A percentile compares a stretch with the other conserved stretches of the same genome.
Evolutionary conservation across 345 rosid species (phyloP).

Genomic region (Eucalyptus globulus): DNA sequence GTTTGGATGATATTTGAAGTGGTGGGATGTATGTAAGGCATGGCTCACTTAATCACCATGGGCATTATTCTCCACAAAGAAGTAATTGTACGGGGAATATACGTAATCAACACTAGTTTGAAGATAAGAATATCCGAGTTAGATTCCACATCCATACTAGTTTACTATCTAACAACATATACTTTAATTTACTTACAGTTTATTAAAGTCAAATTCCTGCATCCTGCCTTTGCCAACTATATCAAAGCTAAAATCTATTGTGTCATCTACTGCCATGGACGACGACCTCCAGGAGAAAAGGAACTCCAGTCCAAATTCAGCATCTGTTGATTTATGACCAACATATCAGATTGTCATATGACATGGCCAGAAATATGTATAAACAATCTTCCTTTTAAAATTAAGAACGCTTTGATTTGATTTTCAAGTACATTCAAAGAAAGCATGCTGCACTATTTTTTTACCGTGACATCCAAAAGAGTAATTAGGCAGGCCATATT

Average conservation of each 20-base stretch:
- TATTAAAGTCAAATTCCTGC: slow-evolving; percentile 37
- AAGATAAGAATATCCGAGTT: no score
- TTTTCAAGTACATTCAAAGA: not conserved
- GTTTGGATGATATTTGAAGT: not conserved
- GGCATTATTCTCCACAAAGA: no score
- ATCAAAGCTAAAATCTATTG: slow-evolving; percentile 60
- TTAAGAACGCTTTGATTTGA: not conserved
- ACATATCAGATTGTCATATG: not conserved
- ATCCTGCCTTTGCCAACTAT: slow-evolving; percentile 34
- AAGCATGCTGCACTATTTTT: no score
- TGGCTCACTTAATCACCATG: not conserved
- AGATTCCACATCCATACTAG: no score
- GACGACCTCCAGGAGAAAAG: slow-evolving; percentile 48
- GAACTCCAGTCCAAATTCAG: slow-evolving; percentile 63
- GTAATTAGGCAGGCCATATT: not conserved
- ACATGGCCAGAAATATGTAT: not conserved
- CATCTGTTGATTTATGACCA: slow-evolving; percentile 28
- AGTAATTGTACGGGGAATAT: no score
- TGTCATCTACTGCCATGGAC: slow-evolving; percentile 42
- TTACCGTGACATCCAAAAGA: not conserved
- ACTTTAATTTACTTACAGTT: no score
- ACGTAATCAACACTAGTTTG: no score
- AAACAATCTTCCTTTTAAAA: not conserved
- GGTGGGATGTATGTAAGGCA: not conserved
- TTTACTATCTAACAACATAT: no score